Conservation (phyloP, 192 early-diverging fungal species). For the Umbelopsis isabellina region DNA sequence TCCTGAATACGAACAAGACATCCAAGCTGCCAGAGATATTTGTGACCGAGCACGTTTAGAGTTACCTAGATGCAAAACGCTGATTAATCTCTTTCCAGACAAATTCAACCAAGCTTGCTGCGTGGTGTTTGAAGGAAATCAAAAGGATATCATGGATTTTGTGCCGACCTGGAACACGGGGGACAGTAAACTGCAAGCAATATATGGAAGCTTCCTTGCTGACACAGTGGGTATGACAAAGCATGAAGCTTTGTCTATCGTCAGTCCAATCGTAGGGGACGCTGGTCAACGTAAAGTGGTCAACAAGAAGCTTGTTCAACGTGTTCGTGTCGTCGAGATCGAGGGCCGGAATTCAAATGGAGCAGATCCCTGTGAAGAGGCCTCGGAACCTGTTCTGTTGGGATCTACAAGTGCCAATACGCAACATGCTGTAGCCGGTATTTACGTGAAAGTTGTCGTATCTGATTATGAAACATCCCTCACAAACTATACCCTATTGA, state of each 20-base stretch:
- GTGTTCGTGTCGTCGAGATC: background rate
- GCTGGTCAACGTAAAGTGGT: conserved; percentile 2
- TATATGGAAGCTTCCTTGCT: conserved; percentile 1
- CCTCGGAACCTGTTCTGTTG: background rate
- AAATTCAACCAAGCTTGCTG: conserved; percentile 58
- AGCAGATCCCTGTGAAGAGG: background rate
- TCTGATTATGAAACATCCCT: background rate
- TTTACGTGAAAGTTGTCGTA: conserved; percentile 6
- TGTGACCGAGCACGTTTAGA: conserved; percentile 47
- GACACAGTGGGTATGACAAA: conserved; percentile 23
- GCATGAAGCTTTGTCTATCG: background rate
- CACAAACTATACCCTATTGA: conserved; percentile 13
- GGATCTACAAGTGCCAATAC: background rate
- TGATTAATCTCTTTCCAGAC: conserved; percentile 43
- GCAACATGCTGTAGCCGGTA: background rate
- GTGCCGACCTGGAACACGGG: background rate
- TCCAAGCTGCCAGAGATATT: conserved; percentile 45
- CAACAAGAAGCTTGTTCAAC: background rate
- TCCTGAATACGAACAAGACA: conserved; percentile 56
- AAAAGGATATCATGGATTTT: conserved; percentile 21
- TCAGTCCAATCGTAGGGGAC: background rate
- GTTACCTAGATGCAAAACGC: conserved; percentile 50
- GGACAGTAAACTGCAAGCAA: conserved; percentile 11
- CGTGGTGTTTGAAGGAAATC: conserved; percentile 51
- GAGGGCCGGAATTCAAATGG: background rate